Evolutionary conservation across 768 basidiomycete genomes (phyloP).

Genomic region (Russula dissimulans): DNA sequence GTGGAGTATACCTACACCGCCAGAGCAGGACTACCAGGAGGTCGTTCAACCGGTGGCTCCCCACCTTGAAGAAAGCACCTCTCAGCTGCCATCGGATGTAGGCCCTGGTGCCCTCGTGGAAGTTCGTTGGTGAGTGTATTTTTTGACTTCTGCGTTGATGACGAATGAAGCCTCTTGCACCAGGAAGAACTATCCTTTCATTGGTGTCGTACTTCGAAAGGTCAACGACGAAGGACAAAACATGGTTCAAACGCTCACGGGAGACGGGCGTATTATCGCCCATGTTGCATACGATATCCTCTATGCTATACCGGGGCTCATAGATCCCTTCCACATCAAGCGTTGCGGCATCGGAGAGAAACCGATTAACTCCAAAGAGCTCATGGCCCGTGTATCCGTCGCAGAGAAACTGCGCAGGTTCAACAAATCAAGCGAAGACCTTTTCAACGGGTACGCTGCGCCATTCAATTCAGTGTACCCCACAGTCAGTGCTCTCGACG

Average conservation of each 20-base stretch:
- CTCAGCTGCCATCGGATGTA: neutral
- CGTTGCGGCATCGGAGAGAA: constrained; percentile 37
- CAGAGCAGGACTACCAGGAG: neutral
- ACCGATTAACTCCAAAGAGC: constrained; percentile 29
- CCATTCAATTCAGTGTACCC: constrained; percentile 33
- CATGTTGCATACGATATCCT: constrained; percentile 38
- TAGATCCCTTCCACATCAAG: constrained; percentile 35
- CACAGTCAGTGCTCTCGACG: constrained; percentile 35
- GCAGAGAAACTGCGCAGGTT: constrained; percentile 50
- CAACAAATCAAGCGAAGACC: constrained; percentile 37
- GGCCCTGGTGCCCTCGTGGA: constrained; percentile 27
- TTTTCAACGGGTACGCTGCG: constrained; percentile 28
- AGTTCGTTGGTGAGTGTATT: constrained; percentile 23
- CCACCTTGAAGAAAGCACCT: neutral
- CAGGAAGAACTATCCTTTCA: neutral
- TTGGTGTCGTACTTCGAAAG: constrained; percentile 2
- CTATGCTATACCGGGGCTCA: constrained; percentile 52
- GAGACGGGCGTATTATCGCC: constrained; percentile 1
- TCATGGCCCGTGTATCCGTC: constrained; percentile 55
- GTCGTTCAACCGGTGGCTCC: neutral
- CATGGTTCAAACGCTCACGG: constrained; percentile 1
- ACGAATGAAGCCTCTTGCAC: neutral
- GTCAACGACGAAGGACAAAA: constrained; percentile 5
- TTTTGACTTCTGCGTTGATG: neutral
- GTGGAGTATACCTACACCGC: neutral